Evolutionary conservation across 2,329 filamentous ascomycete genomes (phyloP).

Genomic region (Grosmannia clavigera): DNA sequence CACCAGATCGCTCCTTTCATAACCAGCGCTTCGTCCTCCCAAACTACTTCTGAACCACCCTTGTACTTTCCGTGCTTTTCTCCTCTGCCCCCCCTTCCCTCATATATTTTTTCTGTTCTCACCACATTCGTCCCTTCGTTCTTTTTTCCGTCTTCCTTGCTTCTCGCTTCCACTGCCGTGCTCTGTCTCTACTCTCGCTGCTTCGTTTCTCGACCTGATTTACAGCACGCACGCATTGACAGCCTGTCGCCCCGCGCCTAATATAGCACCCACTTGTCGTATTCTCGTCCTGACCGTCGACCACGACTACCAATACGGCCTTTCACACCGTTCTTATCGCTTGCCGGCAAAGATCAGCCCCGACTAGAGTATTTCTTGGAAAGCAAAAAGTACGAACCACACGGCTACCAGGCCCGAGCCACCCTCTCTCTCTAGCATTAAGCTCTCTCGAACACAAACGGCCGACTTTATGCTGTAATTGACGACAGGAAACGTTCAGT

Average conservation of each 20-base stretch:
- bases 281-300: neutral
- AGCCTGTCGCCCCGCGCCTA: neutral
- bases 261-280: neutral
- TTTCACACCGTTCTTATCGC: neutral
- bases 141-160: slow-evolving; percentile 4
- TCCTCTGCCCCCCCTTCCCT: neutral
- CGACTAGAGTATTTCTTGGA: no score
- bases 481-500: neutral
- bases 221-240: neutral
- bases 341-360: no score
- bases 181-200: slow-evolving; percentile 3
- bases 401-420: neutral
- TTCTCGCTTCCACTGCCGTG: slow-evolving; percentile 1
- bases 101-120: slow-evolving; percentile 10
- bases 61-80: neutral
- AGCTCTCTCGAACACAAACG: neutral
- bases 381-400: neutral
- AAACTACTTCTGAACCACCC: neutral
- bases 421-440: no score
- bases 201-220: slow-evolving; percentile 2
- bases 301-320: neutral
- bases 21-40: slow-evolving; percentile 13
- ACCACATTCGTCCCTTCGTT: slow-evolving; percentile 4
- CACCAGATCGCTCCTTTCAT: slow-evolving; percentile 22
- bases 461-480: neutral